A percentile compares a stretch with the other conserved stretches of the same genome.
phyloP scores from a whole-genome alignment of 306 rosid species.

The Abrus precatorius region DNA sequence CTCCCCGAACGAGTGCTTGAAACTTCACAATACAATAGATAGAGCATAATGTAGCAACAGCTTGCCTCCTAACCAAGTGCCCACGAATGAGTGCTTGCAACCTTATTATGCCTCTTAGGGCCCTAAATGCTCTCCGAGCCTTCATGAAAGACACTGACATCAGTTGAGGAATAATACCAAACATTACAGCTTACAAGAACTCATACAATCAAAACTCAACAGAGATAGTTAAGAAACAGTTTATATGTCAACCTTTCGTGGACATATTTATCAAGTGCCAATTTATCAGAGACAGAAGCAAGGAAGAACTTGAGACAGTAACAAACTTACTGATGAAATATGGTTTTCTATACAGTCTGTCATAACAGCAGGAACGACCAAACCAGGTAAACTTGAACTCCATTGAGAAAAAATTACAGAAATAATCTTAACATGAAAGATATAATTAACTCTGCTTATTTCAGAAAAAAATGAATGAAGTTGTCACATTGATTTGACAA shows the following conservation, averaged over 20 bases:
- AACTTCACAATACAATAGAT: constrained; percentile 88
- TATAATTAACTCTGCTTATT: background rate
- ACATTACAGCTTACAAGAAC: constrained; percentile 44
- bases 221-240: constrained; percentile 27
- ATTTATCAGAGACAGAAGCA: background rate
- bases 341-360: background rate
- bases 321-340: constrained; percentile 19
- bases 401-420: constrained; percentile 16
- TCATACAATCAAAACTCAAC: constrained; percentile 31
- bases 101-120: constrained; percentile 98
- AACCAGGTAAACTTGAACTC: background rate
- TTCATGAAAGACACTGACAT: constrained; percentile 62
- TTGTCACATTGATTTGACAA: constrained; percentile 21
- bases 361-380: constrained; percentile 3
- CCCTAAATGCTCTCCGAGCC: constrained; percentile 98
- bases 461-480: constrained; percentile 13
- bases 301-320: constrained; percentile 9
- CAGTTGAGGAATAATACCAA: constrained; percentile 48
- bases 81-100: constrained; percentile 99
- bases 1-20: constrained; percentile 88
- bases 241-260: constrained; percentile 10
- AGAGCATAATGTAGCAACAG: constrained; percentile 84
- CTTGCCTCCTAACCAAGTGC: constrained; percentile 98
- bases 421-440: background rate
- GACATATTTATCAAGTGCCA: constrained; percentile 25